Base-by-base conservation (phyloP, 495 filamentous ascomycete genomes). In the Neurospora sp. region DNA sequence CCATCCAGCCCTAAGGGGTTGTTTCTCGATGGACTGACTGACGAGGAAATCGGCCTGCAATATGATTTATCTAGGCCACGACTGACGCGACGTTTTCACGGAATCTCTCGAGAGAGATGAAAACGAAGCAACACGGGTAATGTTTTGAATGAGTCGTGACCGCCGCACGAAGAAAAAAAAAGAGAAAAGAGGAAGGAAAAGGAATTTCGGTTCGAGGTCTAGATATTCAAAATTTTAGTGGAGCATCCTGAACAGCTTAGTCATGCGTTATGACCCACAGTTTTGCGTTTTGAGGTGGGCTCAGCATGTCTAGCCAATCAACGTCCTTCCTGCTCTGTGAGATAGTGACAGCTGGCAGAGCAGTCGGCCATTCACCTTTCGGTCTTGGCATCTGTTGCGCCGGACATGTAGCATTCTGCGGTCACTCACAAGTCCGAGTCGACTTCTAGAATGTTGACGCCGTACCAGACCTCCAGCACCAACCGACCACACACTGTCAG, bases 91-190 rank as follows among this genome's bases (percentile, higher is more conserved):
- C 76, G 73, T 76, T 75, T 82, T 82, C 82, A 84, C 80, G 69
- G 77, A 71, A 75, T 77, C 78, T 76, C 76, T 76, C 75, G 75
- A 75, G 74, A 73, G 79, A 80, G 77, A 73, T 72, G 62, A 71
- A 83, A 79, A 82, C 73, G 77, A 79, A 83, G 84, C 84, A 85
- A 85, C 83, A 84, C 84, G 81, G 84, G 83, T 76, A 82, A 80
- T 81, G 78, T 77, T 78, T 75, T 74, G 72, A 39, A 82, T 75
- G 72, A 79, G 81, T 83, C 77, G 80, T 84, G 81, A 82, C 76
- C 76, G 77, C 78, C 79, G 79, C 79, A 81, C 79, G 73, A 79
- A 40, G 78, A 77, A 79, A 70, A 79, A 77, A 76, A 70, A 72
- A 75, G 77, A 72, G 75, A 77, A 75, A 75, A 78, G 72, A 74